phyloP scores from a whole-genome alignment of 1,139 yeast genomes.

The Geotrichum carabidarum region DNA sequence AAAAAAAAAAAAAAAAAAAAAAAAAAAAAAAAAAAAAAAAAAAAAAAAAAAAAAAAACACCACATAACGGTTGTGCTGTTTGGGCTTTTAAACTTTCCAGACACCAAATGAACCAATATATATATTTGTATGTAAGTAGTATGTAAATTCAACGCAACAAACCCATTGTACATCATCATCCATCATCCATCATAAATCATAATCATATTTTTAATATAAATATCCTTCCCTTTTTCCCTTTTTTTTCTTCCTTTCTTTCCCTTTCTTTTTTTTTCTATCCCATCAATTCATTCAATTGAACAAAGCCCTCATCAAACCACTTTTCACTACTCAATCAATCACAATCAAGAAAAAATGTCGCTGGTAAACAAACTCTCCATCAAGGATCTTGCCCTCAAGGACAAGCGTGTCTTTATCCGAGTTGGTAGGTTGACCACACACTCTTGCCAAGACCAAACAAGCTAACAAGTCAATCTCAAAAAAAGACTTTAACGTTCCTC shows the following conservation, averaged over 20 bases:
- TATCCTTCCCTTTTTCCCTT: neutral
- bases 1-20: no score
- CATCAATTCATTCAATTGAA: neutral
- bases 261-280: slow-evolving; percentile 1
- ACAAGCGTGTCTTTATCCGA: slow-evolving; percentile 92
- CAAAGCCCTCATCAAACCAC: slow-evolving; percentile 1
- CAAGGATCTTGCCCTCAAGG: slow-evolving; percentile 77
- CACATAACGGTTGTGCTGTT: neutral
- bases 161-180: no score
- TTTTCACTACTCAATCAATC: neutral
- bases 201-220: slow-evolving; percentile 8
- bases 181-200: no score
- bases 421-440: slow-evolving; percentile 46
- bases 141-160: no score
- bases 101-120: no score
- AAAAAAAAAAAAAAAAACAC: no score
- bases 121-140: no score
- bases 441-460: neutral
- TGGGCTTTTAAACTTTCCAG: no score
- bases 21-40: no score
- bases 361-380: slow-evolving; percentile 87
- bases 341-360: slow-evolving; percentile 55
- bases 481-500: slow-evolving; percentile 84
- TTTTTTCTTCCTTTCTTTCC: neutral
- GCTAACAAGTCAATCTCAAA: slow-evolving; percentile 1